These are phyloP conservation scores for Allium fistulosum DNA, from an alignment of 106 monocot genomes.

Conservation along the genomic window DNA sequence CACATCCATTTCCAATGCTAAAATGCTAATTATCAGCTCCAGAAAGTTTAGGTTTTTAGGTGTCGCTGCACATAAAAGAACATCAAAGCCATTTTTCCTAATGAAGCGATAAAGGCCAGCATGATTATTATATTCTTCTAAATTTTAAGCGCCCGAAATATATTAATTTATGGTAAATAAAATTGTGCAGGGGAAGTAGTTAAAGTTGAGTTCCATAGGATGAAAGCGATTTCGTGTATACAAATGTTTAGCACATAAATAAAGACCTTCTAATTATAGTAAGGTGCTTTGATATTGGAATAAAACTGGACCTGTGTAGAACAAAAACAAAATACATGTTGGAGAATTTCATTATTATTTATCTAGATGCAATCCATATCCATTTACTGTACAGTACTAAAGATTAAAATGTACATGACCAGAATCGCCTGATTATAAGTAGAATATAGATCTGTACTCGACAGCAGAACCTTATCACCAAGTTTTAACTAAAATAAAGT, in stretches of 20 bases:
- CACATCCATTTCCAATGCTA: conserved; percentile 46
- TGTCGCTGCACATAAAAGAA: conserved; percentile 42
- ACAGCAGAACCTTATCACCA: too few species aligned
- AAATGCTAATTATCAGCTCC: conserved; percentile 48
- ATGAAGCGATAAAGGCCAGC: conserved; percentile 76
- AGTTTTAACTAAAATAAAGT: too few species aligned
- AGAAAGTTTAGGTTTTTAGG: conserved; percentile 50
- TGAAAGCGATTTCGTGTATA: conserved; percentile 43
- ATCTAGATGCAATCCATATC: background rate
- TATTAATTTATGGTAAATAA: background rate
- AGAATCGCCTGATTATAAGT: too few species aligned
- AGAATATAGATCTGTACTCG: too few species aligned
- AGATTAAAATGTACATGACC: too few species aligned
- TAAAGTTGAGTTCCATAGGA: too few species aligned
- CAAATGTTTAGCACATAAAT: conserved; percentile 61
- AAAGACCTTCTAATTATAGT: conserved; percentile 51
- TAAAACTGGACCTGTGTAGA: conserved; percentile 67
- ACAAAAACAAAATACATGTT: conserved; percentile 47
- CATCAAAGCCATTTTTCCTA: conserved; percentile 54
- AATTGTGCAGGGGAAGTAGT: conserved; percentile 8
- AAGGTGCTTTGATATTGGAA: too few species aligned
- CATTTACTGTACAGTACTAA: too few species aligned
- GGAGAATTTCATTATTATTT: background rate
- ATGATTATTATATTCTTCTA: background rate
- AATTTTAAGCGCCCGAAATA: background rate